Evolutionary conservation across 352 stramenopile genomes (phyloP).

Genomic region (Ophiocytium majus): DNA sequence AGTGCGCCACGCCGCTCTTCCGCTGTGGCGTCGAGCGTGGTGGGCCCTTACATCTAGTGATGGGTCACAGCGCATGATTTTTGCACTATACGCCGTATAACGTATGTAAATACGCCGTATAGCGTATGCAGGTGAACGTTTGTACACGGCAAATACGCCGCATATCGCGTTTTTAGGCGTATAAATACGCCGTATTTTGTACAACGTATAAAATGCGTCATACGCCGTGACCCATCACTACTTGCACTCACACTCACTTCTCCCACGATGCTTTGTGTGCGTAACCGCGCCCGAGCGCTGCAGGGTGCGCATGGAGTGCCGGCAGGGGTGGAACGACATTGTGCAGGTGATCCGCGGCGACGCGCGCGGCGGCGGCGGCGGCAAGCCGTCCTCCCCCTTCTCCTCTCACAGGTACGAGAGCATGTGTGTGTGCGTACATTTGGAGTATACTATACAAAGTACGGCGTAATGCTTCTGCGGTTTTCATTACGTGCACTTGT

Average conservation of each 20-base stretch:
- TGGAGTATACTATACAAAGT: no score
- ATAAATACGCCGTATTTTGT: neutral
- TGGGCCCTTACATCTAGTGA: neutral
- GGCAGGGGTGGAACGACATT: slow-evolving; percentile 18
- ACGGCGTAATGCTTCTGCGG: no score
- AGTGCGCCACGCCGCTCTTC: neutral
- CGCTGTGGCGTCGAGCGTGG: neutral
- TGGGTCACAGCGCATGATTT: no score
- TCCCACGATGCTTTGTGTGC: neutral
- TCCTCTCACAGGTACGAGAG: no score
- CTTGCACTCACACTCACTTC: neutral
- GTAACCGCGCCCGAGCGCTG: no score
- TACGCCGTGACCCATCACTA: neutral
- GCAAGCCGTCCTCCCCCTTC: no score
- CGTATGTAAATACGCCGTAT: no score
- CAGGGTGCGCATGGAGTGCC: slow-evolving; percentile 17
- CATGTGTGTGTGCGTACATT: no score
- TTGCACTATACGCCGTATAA: no score
- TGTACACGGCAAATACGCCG: neutral
- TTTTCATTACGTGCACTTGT: no score
- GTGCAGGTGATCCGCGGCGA: neutral
- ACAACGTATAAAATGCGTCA: neutral
- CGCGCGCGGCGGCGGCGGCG: no score
- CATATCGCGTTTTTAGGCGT: neutral
- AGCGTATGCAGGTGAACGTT: neutral